Evolutionary conservation across 164 flowering plant genomes (phyloP), one percentile per base, ranked within the genome.

Genomic region (Annona cherimola): DNA sequence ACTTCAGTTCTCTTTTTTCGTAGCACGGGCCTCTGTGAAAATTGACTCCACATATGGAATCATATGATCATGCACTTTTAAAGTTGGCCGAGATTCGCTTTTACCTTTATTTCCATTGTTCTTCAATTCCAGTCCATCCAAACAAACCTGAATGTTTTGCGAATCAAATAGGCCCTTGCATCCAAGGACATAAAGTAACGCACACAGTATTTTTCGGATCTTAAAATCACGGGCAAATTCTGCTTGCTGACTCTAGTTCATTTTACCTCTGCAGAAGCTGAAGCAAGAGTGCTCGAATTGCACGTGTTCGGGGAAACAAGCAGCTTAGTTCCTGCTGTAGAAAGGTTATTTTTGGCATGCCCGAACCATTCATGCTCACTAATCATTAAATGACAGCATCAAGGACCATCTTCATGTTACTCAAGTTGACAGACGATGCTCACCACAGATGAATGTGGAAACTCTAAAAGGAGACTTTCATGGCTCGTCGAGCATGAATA

Each of bases 261-360:
- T 18, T 42, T 64, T 57, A 7, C 66, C 50, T 39, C 20, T 35
- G 20, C 72, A 74, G 76, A 63, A 46, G 50, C 72, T 74, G 50
- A 63, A 69, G 50, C 67, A 69, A 62, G 76, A 74, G 12, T 35
- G 62, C 7, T 50, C 46, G 8, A 69, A 69, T 40, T 74, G 76
- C 62, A 61, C 68, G 0, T 74, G 76, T 69, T 66, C 35, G 45
- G 35, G 68, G 41, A 74, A 54, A 61, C 70, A 55, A 20, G 55
- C 9, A 16, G 35, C 14, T 0, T 42, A 44, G 11, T 42, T 5
- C 20, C 45, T 45, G 5, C 43, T 0, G 55, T 5, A 20, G 6
- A 43, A 5, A 12, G 14, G 9, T 9, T 50, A 9, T 50, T 16
- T 50, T 7, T 50, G 9, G 57, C 14, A 16, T 50, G 57, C 14